Conservation (phyloP, 2,329 filamentous ascomycete genomes). For the Monosporascus cannonballus region DNA sequence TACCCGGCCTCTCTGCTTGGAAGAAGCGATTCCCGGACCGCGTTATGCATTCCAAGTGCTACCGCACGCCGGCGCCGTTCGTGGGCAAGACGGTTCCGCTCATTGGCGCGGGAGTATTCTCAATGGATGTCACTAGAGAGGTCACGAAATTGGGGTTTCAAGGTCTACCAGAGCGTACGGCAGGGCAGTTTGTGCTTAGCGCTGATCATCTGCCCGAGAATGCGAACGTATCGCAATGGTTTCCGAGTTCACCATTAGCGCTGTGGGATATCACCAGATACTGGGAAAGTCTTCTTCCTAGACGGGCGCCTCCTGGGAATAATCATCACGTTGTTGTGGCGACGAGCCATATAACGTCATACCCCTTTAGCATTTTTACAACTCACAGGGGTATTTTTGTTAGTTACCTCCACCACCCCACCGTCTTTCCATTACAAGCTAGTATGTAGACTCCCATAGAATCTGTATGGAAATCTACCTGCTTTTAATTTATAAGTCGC, state of each 20-base stretch:
- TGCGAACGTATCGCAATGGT: conserved; percentile 48
- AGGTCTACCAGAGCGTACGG: conserved; percentile 46
- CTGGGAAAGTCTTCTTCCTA: conserved; percentile 46
- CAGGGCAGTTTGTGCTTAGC: conserved; percentile 53
- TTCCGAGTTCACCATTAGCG: conserved; percentile 34
- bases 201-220: conserved; percentile 46
- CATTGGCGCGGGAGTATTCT: conserved; percentile 45
- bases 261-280: conserved; percentile 29
- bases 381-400: no score
- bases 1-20: conserved; percentile 53
- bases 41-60: conserved; percentile 67
- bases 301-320: conserved; percentile 45
- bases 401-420: no score
- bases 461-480: no score
- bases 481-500: no score
- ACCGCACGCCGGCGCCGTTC: conserved; percentile 56
- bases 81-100: conserved; percentile 39
- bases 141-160: conserved; percentile 30
- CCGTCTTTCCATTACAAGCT: no score
- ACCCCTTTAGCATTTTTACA: conserved; percentile 49
- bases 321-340: conserved; percentile 58
- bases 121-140: conserved; percentile 36
- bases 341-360: conserved; percentile 63
- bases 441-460: no score
- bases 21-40: conserved; percentile 43